These are phyloP conservation scores for Russula sp. DNA, from an alignment of 768 basidiomycete genomes.

Conservation along the genomic window DNA sequence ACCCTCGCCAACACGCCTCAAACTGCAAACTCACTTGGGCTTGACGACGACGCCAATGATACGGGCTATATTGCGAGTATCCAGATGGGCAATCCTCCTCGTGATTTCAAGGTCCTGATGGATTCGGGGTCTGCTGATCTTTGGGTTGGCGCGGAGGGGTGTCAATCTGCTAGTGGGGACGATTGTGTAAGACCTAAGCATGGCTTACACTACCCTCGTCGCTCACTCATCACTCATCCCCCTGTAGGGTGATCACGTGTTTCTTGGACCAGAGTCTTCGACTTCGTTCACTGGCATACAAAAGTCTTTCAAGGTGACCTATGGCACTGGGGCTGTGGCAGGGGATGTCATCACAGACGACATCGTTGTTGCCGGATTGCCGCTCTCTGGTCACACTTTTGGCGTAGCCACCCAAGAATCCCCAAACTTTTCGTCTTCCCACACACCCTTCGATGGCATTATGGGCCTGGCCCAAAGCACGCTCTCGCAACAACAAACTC, in stretches of 20 bases:
- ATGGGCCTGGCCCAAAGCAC: slow-evolving; percentile 69
- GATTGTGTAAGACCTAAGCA: slow-evolving; percentile 34
- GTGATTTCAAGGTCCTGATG: slow-evolving; percentile 38
- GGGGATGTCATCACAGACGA: slow-evolving; percentile 60
- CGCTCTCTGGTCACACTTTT: slow-evolving; percentile 52
- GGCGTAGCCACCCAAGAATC: slow-evolving; percentile 59
- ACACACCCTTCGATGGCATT: slow-evolving; percentile 58
- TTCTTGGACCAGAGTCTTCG: slow-evolving; percentile 56
- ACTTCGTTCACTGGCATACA: slow-evolving; percentile 51
- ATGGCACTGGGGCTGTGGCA: slow-evolving; percentile 61
- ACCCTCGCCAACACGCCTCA: slow-evolving; percentile 38
- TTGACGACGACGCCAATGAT: slow-evolving; percentile 60
- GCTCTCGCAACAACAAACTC: slow-evolving; percentile 56
- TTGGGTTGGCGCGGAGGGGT: slow-evolving; percentile 35
- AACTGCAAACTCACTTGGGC: slow-evolving; percentile 48
- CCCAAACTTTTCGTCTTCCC: slow-evolving; percentile 46
- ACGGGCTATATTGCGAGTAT: slow-evolving; percentile 43
- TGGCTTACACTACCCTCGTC: too few species aligned
- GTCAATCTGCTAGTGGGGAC: slow-evolving; percentile 28
- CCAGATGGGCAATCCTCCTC: slow-evolving; percentile 39
- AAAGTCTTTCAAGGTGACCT: slow-evolving; percentile 50
- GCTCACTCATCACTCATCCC: neutral
- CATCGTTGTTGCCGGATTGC: slow-evolving; percentile 54
- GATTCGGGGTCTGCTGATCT: slow-evolving; percentile 42
- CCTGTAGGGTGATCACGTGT: slow-evolving; percentile 51